Evolutionary conservation across 1,284 basidiomycete genomes (phyloP).

Genomic region (Rhizoctonia solani): DNA sequence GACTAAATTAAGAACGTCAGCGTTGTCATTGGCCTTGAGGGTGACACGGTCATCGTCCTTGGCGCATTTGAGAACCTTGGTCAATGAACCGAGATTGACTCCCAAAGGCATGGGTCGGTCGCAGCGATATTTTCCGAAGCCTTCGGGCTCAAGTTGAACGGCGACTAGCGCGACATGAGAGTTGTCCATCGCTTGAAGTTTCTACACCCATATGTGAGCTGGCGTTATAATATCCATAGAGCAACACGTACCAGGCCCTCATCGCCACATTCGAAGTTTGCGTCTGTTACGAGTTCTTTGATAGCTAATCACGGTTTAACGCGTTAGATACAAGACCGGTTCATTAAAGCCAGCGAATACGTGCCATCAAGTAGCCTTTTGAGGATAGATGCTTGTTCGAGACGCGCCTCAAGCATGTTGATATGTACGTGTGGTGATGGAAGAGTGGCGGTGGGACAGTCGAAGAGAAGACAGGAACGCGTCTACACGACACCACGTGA

Average conservation of each 20-base stretch:
- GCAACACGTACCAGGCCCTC: slow-evolving; percentile 79
- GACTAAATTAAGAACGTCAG: slow-evolving; percentile 84
- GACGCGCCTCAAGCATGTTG: slow-evolving; percentile 87
- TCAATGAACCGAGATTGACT: slow-evolving; percentile 86
- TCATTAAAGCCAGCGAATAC: slow-evolving; percentile 43
- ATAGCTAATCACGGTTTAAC: slow-evolving; percentile 63
- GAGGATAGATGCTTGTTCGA: slow-evolving; percentile 78
- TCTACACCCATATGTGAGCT: slow-evolving; percentile 48
- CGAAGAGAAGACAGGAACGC: neutral
- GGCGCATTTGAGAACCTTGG: slow-evolving; percentile 96
- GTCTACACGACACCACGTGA: slow-evolving; percentile 33
- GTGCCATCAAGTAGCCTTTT: slow-evolving; percentile 87
- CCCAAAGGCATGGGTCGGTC: slow-evolving; percentile 95
- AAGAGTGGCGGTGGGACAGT: neutral
- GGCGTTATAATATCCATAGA: neutral
- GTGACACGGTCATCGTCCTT: slow-evolving; percentile 96
- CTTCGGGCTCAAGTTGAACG: slow-evolving; percentile 73
- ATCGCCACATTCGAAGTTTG: slow-evolving; percentile 97
- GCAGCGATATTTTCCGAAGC: slow-evolving; percentile 90
- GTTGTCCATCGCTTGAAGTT: slow-evolving; percentile 99
- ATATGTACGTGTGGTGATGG: neutral
- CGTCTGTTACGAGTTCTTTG: slow-evolving; percentile 97
- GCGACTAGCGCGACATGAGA: slow-evolving; percentile 97
- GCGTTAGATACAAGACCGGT: slow-evolving; percentile 28
- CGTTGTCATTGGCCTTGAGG: slow-evolving; percentile 90